Evolutionary conservation across 2,329 filamentous ascomycete genomes (phyloP).

Genomic region (Aspergillus latus): DNA sequence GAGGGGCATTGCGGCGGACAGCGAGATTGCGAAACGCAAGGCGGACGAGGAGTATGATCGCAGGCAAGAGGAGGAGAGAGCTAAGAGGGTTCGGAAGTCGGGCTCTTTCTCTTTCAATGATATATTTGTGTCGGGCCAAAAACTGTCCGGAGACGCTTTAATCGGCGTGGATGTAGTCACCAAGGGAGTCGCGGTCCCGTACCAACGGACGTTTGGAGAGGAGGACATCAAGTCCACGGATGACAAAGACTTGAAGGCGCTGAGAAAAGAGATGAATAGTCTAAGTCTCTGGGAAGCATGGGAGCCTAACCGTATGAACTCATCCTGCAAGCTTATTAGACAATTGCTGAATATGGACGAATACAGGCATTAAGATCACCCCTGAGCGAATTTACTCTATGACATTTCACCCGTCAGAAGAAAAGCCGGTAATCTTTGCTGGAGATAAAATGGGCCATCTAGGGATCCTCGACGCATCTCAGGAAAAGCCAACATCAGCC

Average conservation of each 20-base stretch:
- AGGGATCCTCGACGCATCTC: slow-evolving; percentile 78
- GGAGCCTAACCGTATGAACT: slow-evolving; percentile 67
- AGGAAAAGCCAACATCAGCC: slow-evolving; percentile 45
- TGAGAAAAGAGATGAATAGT: slow-evolving; percentile 74
- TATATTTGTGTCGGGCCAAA: slow-evolving; percentile 76
- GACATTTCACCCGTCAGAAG: slow-evolving; percentile 79
- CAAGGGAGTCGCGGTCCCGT: slow-evolving; percentile 70
- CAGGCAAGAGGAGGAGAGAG: slow-evolving; percentile 56
- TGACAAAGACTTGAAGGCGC: slow-evolving; percentile 69
- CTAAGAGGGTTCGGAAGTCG: slow-evolving; percentile 64
- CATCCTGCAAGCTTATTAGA: not conserved
- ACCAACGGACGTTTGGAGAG: slow-evolving; percentile 80
- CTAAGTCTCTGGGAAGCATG: slow-evolving; percentile 81
- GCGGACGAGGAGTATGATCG: slow-evolving; percentile 63
- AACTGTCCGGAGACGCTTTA: slow-evolving; percentile 66
- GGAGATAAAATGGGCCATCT: slow-evolving; percentile 92
- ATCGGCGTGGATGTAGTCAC: slow-evolving; percentile 59
- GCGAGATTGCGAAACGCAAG: slow-evolving; percentile 67
- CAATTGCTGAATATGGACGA: not conserved
- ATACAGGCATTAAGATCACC: slow-evolving; percentile 80
- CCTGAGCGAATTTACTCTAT: slow-evolving; percentile 85
- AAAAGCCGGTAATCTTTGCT: slow-evolving; percentile 87
- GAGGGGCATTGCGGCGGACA: slow-evolving; percentile 63
- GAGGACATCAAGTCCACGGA: slow-evolving; percentile 78
- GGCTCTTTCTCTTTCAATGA: slow-evolving; percentile 71